Conservation (phyloP, 2,329 filamentous ascomycete species). For the Fusarium nematophilum region DNA sequence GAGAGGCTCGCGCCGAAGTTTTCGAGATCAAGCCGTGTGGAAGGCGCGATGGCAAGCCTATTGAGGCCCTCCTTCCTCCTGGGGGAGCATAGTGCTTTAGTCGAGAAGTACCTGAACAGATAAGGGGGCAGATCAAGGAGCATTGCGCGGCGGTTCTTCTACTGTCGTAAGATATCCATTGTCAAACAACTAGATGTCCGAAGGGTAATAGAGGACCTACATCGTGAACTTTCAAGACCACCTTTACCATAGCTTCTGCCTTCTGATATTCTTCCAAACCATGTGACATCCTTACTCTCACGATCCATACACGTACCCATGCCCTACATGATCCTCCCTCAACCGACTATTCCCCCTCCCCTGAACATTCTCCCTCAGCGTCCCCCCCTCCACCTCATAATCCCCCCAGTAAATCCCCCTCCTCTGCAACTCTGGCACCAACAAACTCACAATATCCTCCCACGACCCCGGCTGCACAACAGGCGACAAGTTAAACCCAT, state of each 20-base stretch:
- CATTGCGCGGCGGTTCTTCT: too few species aligned
- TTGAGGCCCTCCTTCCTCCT: constrained; percentile 1
- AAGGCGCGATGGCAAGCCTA: constrained; percentile 1
- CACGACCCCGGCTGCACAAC: constrained; percentile 14
- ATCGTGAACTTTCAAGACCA: too few species aligned
- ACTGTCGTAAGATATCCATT: too few species aligned
- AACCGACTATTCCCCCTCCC: not conserved
- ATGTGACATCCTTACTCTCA: too few species aligned
- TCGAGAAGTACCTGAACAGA: too few species aligned
- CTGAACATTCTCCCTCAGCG: constrained; percentile 10
- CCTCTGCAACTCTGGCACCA: constrained; percentile 15
- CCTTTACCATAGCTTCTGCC: too few species aligned
- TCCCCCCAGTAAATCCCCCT: constrained; percentile 20
- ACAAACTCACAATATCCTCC: constrained; percentile 13
- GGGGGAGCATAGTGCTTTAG: not conserved
- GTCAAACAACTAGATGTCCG: too few species aligned
- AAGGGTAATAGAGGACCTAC: too few species aligned
- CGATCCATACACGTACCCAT: too few species aligned
- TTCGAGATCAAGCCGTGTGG: constrained; percentile 6
- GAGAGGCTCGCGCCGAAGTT: not conserved
- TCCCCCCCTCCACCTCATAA: constrained; percentile 13
- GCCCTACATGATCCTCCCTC: constrained; percentile 8
- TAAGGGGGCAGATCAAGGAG: too few species aligned
- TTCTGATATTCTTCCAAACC: too few species aligned
- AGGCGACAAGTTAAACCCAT: constrained; percentile 22